Conservation (phyloP, 305 asterid species). For the Solanum aculeatissimum region DNA sequence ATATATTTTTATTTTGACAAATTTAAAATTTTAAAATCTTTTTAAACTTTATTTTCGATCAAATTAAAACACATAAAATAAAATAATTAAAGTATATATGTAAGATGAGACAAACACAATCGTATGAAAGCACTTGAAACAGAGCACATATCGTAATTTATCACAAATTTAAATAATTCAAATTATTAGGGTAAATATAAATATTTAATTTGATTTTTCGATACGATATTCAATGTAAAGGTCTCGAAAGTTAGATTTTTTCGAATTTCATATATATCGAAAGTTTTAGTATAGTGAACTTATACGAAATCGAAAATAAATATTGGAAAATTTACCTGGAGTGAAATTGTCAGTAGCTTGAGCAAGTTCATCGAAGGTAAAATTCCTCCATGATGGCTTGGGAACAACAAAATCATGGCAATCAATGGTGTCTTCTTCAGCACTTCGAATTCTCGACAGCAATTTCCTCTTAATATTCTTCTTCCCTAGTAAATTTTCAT, state of each 20-base stretch:
- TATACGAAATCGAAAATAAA: too few relatives aligned
- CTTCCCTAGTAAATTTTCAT: constrained; percentile 29
- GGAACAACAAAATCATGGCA: constrained; percentile 40
- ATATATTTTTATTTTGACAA: not conserved
- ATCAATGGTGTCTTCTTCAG: constrained; percentile 38
- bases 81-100: not conserved
- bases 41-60: not conserved
- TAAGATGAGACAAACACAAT: not conserved
- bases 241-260: too few relatives aligned
- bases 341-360: constrained; percentile 61
- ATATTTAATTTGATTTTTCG: too few relatives aligned
- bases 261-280: too few relatives aligned
- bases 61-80: not conserved
- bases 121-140: too few relatives aligned
- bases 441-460: constrained; percentile 40
- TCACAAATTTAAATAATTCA: too few relatives aligned
- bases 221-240: too few relatives aligned
- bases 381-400: constrained; percentile 85
- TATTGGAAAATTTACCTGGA: constrained; percentile 30
- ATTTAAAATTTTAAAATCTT: not conserved
- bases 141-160: too few relatives aligned
- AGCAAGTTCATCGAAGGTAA: constrained; percentile 40
- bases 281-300: too few relatives aligned
- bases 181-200: too few relatives aligned
- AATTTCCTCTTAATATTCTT: constrained; percentile 19